Percentiles rank a stretch among this genome's conserved stretches.
Conservation (phyloP, 805 yeast genomes). For the Teunomyces cretensis region DNA sequence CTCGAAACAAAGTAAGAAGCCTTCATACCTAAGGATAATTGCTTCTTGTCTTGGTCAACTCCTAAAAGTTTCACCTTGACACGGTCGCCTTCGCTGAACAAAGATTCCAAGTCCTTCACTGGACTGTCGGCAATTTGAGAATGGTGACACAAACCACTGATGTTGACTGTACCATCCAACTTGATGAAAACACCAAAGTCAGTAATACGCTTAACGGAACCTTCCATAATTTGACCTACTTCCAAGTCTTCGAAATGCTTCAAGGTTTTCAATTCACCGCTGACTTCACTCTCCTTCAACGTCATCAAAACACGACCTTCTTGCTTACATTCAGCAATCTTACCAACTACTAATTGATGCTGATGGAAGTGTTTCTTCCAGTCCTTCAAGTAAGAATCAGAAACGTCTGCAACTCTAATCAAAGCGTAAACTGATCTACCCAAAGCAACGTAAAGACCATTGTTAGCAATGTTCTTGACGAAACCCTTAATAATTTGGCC, state of each 20-base stretch:
- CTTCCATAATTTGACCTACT: constrained; percentile 72
- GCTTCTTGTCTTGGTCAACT: constrained; percentile 63
- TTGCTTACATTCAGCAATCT: constrained; percentile 59
- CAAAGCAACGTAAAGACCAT: constrained; percentile 75
- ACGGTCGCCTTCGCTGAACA: constrained; percentile 86
- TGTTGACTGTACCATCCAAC: constrained; percentile 68
- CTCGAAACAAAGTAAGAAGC: constrained; percentile 73
- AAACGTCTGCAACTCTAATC: constrained; percentile 76
- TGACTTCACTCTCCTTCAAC: constrained; percentile 75
- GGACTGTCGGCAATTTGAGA: constrained; percentile 76
- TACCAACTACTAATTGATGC: constrained; percentile 74
- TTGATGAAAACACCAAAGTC: constrained; percentile 91
- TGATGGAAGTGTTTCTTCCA: constrained; percentile 79
- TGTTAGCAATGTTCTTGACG: constrained; percentile 68
- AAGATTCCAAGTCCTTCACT: constrained; percentile 54
- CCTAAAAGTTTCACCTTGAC: constrained; percentile 81
- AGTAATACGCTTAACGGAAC: constrained; percentile 71
- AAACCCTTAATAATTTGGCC: constrained; percentile 84
- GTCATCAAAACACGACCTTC: constrained; percentile 73
- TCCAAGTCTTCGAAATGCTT: constrained; percentile 67
- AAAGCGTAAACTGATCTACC: constrained; percentile 73
- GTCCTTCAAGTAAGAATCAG: constrained; percentile 78
- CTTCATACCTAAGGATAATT: constrained; percentile 87
- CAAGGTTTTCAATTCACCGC: constrained; percentile 60
- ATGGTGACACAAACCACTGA: constrained; percentile 86